Evolutionary conservation across 345 rosid species (phyloP).

Genomic region (Linum usitatissimum): DNA sequence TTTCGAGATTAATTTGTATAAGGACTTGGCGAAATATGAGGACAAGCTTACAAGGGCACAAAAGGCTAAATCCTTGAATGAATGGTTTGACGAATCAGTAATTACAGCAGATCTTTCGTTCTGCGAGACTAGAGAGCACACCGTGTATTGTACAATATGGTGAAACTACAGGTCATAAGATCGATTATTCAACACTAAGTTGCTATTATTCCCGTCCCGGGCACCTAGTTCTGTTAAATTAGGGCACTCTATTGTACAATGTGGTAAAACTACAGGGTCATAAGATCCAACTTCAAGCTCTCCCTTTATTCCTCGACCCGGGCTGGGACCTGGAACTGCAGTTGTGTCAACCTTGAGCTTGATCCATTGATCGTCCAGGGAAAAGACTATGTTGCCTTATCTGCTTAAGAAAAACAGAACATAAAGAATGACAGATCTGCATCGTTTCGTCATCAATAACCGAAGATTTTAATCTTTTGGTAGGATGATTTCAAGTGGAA

Average conservation of each 20-base stretch:
- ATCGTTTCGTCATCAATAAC: constrained; percentile 10
- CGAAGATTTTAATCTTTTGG: neutral
- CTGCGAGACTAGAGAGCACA: too few relatives aligned
- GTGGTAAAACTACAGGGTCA: constrained; percentile 1
- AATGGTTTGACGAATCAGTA: too few relatives aligned
- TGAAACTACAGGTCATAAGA: too few relatives aligned
- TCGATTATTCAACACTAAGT: too few relatives aligned
- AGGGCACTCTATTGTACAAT: neutral
- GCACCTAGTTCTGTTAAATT: neutral
- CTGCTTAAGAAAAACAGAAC: constrained; percentile 27
- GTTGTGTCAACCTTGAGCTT: constrained; percentile 29
- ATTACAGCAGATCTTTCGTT: too few relatives aligned
- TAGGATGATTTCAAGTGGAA: too few relatives aligned
- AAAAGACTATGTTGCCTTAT: constrained; percentile 24
- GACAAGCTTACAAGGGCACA: neutral
- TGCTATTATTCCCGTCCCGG: too few relatives aligned
- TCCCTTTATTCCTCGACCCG: constrained; percentile 24
- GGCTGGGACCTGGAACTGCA: constrained; percentile 21
- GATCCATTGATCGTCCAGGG: constrained; percentile 26
- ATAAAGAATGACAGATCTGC: constrained; percentile 8
- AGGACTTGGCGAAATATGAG: neutral
- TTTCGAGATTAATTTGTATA: neutral
- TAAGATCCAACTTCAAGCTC: constrained; percentile 8
- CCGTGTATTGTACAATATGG: too few relatives aligned
- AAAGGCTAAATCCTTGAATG: neutral